A percentile compares a stretch with the other conserved stretches of the same genome.
phyloP scores from a whole-genome alignment of 768 basidiomycete species.

The Podaxis sp. region DNA sequence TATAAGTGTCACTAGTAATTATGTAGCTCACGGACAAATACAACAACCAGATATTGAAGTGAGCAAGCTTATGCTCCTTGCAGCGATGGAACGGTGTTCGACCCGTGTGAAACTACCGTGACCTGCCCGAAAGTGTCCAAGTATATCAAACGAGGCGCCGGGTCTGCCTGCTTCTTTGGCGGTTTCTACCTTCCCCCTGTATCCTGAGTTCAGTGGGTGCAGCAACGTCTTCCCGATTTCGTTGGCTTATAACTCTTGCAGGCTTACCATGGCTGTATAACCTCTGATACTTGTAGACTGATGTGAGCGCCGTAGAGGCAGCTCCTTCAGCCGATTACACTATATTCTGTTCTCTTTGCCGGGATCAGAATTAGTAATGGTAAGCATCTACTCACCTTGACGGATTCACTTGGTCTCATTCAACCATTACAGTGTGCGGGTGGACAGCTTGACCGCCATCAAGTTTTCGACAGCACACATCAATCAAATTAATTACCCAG shows the following conservation, averaged over 20 bases:
- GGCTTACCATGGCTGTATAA: background rate
- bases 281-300: background rate
- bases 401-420: background rate
- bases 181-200: background rate
- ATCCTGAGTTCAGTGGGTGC: background rate
- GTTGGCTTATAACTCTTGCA: background rate
- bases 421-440: background rate
- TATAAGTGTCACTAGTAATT: too few species aligned
- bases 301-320: background rate
- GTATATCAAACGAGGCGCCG: background rate
- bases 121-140: background rate
- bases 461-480: background rate
- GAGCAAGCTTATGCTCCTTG: background rate
- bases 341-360: background rate
- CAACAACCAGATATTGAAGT: background rate
- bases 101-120: background rate
- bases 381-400: background rate
- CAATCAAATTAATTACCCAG: slow-evolving; percentile 7
- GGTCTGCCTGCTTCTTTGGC: background rate
- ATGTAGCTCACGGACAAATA: too few species aligned
- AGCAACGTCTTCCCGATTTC: background rate
- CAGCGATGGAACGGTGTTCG: too few species aligned
- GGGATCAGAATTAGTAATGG: background rate
- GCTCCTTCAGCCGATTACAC: background rate
- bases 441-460: background rate